Percentiles rank a stretch among this genome's conserved stretches.
Evolutionary conservation across 768 basidiomycete genomes (phyloP).

Genomic region (Nidularia sp.): DNA sequence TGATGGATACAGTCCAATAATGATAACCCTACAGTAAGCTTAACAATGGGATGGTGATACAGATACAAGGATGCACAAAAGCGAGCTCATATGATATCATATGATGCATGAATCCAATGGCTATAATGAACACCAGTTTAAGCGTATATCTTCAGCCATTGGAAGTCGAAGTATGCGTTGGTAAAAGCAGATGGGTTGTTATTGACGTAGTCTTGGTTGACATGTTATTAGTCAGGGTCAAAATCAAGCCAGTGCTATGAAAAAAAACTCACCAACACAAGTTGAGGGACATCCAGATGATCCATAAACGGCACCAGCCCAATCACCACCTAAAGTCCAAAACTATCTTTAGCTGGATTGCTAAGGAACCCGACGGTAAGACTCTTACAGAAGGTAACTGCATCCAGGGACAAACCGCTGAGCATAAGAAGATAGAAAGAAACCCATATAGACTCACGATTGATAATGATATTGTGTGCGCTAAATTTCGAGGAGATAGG

Average conservation of each 20-base stretch:
- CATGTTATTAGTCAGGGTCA: neutral
- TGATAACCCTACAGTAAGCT: too few species aligned
- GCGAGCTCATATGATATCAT: too few species aligned
- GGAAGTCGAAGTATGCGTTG: constrained; percentile 71
- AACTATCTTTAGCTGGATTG: neutral
- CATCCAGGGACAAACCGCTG: neutral
- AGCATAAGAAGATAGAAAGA: neutral
- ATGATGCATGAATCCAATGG: too few species aligned
- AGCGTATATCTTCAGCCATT: constrained; percentile 43
- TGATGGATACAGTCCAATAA: too few species aligned
- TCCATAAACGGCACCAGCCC: constrained; percentile 47
- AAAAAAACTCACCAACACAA: constrained; percentile 40
- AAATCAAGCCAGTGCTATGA: too few species aligned
- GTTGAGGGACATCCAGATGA: constrained; percentile 48
- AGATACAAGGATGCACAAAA: too few species aligned
- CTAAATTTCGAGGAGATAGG: constrained; percentile 51
- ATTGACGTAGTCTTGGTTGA: constrained; percentile 51
- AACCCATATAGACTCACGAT: constrained; percentile 27
- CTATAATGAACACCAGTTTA: too few species aligned
- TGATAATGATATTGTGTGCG: constrained; percentile 61
- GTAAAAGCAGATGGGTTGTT: constrained; percentile 63
- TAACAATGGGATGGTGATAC: too few species aligned
- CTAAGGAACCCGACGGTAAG: neutral
- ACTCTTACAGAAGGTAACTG: constrained; percentile 59
- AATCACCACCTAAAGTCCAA: constrained; percentile 44